Percentiles rank a stretch among this genome's conserved stretches.
These are phyloP conservation scores for Apiotrichum akiyoshidainum DNA, from an alignment of 1,284 basidiomycete genomes.

Conservation along the genomic window DNA sequence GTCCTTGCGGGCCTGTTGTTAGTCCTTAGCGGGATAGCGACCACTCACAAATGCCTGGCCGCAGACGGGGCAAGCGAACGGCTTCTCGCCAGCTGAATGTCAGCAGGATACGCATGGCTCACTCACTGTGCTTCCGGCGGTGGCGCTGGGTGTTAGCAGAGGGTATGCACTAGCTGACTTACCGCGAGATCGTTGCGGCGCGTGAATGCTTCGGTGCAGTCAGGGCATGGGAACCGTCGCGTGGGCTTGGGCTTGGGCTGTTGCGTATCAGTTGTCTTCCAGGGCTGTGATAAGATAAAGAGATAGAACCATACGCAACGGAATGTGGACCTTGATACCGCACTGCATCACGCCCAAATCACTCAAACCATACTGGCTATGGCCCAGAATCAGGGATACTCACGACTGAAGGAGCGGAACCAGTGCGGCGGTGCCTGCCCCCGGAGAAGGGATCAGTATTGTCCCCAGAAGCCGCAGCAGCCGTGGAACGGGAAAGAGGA, in stretches of 20 bases:
- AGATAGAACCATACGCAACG: no score
- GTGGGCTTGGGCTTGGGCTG: conserved; percentile 5
- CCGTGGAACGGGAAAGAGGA: not conserved
- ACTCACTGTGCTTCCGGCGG: conserved; percentile 23
- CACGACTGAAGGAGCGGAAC: conserved; percentile 6
- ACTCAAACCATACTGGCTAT: no score
- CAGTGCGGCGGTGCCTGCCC: conserved; percentile 1
- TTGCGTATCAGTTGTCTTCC: not conserved
- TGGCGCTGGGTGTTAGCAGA: conserved; percentile 15
- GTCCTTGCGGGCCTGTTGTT: conserved; percentile 26
- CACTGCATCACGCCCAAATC: no score
- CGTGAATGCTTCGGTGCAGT: conserved; percentile 23
- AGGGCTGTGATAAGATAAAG: no score
- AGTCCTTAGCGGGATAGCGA: not conserved
- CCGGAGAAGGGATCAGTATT: not conserved
- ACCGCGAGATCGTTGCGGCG: conserved; percentile 22
- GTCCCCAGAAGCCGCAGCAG: not conserved
- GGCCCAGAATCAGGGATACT: not conserved
- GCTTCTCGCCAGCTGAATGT: conserved; percentile 22
- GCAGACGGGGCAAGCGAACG: conserved; percentile 20
- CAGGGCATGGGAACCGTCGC: conserved; percentile 19
- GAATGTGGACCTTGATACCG: no score
- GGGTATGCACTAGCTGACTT: not conserved
- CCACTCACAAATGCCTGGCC: conserved; percentile 17
- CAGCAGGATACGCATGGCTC: not conserved